These are phyloP conservation scores for Cyberlindnera veronae DNA, from an alignment of 805 yeast species.

Conservation along the genomic window DNA sequence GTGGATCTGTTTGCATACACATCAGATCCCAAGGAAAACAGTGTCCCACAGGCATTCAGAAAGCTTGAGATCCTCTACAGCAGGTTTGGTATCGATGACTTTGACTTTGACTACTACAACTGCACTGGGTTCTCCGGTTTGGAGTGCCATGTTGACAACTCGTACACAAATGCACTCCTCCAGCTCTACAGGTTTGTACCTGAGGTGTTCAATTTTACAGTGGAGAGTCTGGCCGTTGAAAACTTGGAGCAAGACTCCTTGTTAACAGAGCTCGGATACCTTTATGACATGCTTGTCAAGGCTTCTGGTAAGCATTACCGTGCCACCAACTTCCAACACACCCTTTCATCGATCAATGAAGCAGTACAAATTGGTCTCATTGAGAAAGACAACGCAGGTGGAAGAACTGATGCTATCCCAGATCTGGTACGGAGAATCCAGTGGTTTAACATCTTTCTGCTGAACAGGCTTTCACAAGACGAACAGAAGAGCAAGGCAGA, in stretches of 20 bases:
- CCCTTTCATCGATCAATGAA: constrained; percentile 45
- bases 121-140: constrained; percentile 72
- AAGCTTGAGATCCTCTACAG: constrained; percentile 77
- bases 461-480: constrained; percentile 50
- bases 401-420: background rate
- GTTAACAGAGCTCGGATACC: constrained; percentile 78
- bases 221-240: constrained; percentile 52
- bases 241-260: constrained; percentile 47
- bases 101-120: constrained; percentile 85
- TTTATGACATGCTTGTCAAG: constrained; percentile 87
- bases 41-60: constrained; percentile 71
- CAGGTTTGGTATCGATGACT: constrained; percentile 89
- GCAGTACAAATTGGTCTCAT: constrained; percentile 52
- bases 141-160: constrained; percentile 82
- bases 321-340: constrained; percentile 71
- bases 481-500: constrained; percentile 34
- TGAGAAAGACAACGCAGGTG: constrained; percentile 37
- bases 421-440: constrained; percentile 35
- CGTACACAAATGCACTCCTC: constrained; percentile 71
- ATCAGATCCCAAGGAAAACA: constrained; percentile 30
- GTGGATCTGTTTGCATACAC: constrained; percentile 32
- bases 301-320: constrained; percentile 77
- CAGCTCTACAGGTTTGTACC: constrained; percentile 81
- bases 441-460: constrained; percentile 55
- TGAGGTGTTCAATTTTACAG: constrained; percentile 61